Evolutionary conservation across 257 asterid species (phyloP).

Genomic region (Dorcoceras hygrometricum): DNA sequence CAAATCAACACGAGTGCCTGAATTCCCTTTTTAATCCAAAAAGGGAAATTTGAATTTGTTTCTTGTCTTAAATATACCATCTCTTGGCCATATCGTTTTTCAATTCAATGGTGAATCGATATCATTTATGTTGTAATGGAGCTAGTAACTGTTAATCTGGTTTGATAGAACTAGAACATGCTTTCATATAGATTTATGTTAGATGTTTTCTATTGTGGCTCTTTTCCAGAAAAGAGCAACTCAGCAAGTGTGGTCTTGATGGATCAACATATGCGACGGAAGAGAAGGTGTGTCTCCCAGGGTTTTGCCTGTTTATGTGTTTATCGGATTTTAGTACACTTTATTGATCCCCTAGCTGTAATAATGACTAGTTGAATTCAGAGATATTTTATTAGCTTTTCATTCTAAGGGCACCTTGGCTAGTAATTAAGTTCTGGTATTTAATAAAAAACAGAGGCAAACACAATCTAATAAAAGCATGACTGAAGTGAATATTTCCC

Average conservation of each 20-base stretch:
- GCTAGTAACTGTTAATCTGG: background rate
- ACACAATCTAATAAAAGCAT: background rate
- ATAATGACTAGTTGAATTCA: background rate
- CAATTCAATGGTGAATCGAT: slow-evolving; percentile 6
- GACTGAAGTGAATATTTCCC: background rate
- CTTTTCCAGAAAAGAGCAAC: slow-evolving; percentile 71
- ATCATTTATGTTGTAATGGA: slow-evolving; percentile 13
- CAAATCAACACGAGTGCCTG: no score
- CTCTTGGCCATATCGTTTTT: background rate
- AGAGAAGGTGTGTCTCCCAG: slow-evolving; percentile 52
- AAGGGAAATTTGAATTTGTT: no score
- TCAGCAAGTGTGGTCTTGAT: slow-evolving; percentile 83
- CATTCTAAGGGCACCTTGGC: background rate
- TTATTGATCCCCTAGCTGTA: background rate
- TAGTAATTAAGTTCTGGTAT: slow-evolving; percentile 13
- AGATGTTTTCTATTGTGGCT: slow-evolving; percentile 25
- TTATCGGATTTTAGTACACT: background rate
- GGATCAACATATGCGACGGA: slow-evolving; percentile 73
- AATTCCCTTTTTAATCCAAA: no score
- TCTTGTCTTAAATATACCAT: no score
- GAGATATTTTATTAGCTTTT: slow-evolving; percentile 8
- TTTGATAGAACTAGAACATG: slow-evolving; percentile 16
- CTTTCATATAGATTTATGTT: slow-evolving; percentile 13
- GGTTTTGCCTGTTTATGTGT: slow-evolving; percentile 12
- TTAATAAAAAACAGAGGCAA: background rate